A percentile compares a stretch with the other conserved stretches of the same genome.
phyloP scores from a whole-genome alignment of 495 filamentous ascomycete species.

The Neurospora sp. region DNA sequence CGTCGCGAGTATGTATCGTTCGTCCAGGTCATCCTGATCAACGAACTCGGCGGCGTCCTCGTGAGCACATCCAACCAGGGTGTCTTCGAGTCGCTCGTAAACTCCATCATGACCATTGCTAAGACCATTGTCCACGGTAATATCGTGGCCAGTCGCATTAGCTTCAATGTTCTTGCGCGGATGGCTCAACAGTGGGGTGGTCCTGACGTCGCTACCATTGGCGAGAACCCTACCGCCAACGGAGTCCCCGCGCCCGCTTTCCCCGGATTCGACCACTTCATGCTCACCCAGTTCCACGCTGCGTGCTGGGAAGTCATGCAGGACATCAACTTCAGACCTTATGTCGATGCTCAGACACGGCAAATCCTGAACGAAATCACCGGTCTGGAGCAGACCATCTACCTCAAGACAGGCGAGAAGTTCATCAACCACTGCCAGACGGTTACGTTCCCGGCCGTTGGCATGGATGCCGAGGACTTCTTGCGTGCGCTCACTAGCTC shows the following conservation, averaged over 20 bases:
- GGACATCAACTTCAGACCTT: constrained; percentile 61
- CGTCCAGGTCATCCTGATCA: constrained; percentile 74
- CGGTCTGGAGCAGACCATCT: constrained; percentile 73
- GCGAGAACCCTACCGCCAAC: constrained; percentile 32
- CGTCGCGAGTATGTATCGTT: constrained; percentile 90
- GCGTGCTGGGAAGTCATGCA: constrained; percentile 78
- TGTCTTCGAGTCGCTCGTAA: constrained; percentile 75
- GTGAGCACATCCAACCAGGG: constrained; percentile 81
- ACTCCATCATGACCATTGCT: constrained; percentile 72
- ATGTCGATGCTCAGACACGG: constrained; percentile 71
- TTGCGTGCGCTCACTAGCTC: constrained; percentile 39
- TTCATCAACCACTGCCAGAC: constrained; percentile 40
- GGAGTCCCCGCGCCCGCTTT: constrained; percentile 41
- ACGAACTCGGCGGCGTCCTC: constrained; percentile 79
- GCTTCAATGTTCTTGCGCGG: constrained; percentile 65
- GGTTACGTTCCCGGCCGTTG: constrained; percentile 38
- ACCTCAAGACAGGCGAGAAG: constrained; percentile 65
- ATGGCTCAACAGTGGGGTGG: constrained; percentile 83
- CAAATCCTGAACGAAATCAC: constrained; percentile 80
- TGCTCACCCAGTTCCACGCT: constrained; percentile 78
- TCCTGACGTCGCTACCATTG: constrained; percentile 55
- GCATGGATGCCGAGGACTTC: constrained; percentile 38
- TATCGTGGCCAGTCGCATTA: constrained; percentile 66
- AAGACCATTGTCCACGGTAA: constrained; percentile 56
- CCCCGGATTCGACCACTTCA: constrained; percentile 86